These are phyloP conservation scores for Aphanomyces stellatus DNA, from an alignment of 352 stramenopile species.

Conservation along the genomic window DNA sequence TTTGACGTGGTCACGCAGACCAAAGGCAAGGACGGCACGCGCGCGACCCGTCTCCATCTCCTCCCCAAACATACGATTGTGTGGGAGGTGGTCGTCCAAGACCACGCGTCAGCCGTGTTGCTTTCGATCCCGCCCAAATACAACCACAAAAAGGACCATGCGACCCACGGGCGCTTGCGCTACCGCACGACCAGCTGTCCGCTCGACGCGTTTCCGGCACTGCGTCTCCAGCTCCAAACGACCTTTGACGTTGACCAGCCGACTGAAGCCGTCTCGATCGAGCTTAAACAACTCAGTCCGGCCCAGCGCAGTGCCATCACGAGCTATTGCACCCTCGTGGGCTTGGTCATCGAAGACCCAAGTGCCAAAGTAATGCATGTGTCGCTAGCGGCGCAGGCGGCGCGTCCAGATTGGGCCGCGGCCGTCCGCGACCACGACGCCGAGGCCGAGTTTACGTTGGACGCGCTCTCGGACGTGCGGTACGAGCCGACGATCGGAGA, in stretches of 20 bases:
- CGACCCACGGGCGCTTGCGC: constrained; percentile 33
- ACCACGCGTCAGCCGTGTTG: constrained; percentile 35
- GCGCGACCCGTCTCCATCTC: constrained; percentile 50
- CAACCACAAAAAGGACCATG: constrained; percentile 23
- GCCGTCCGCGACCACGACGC: constrained; percentile 24
- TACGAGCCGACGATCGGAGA: constrained; percentile 60
- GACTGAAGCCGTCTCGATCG: constrained; percentile 4
- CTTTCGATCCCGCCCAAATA: constrained; percentile 30
- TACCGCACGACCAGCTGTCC: constrained; percentile 27
- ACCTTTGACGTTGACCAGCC: constrained; percentile 27
- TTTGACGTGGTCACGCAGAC: constrained; percentile 51
- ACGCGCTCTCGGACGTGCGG: constrained; percentile 53
- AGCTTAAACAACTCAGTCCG: constrained; percentile 38
- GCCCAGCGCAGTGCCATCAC: constrained; percentile 52
- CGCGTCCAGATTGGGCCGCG: not conserved
- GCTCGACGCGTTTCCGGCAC: constrained; percentile 49
- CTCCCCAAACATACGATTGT: constrained; percentile 45
- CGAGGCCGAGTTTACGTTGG: constrained; percentile 45
- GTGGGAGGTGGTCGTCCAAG: constrained; percentile 47
- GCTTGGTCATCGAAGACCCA: constrained; percentile 35
- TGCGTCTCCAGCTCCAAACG: constrained; percentile 50
- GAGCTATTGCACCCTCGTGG: constrained; percentile 55
- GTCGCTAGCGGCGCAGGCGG: not conserved
- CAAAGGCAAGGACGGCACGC: constrained; percentile 35
- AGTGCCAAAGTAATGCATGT: constrained; percentile 35